These are phyloP conservation scores for Cutaneotrichosporon cavernicola DNA, from an alignment of 1,284 basidiomycete genomes.

Conservation along the genomic window DNA sequence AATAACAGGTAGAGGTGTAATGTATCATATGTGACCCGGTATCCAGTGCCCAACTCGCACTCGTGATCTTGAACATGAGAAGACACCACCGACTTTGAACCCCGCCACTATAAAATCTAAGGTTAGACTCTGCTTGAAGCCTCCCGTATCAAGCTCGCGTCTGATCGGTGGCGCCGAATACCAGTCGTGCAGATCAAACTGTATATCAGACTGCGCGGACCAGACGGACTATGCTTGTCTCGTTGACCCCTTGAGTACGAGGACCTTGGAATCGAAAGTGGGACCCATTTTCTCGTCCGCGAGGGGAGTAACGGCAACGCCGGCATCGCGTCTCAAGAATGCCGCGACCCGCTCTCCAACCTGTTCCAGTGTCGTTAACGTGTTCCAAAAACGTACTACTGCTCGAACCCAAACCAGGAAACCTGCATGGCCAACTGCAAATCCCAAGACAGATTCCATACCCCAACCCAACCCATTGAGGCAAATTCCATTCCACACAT, in stretches of 20 bases:
- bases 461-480: too few species aligned
- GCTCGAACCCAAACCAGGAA: not conserved
- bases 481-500: too few species aligned
- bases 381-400: not conserved
- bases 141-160: not conserved
- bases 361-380: not conserved
- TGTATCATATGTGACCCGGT: conserved; percentile 1
- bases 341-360: not conserved
- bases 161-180: too few species aligned
- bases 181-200: not conserved
- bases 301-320: conserved; percentile 4
- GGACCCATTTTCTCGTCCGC: not conserved
- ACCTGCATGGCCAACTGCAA: not conserved
- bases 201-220: too few species aligned
- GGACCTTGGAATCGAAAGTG: not conserved
- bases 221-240: too few species aligned
- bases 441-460: too few species aligned
- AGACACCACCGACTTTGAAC: too few species aligned
- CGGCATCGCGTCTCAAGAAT: not conserved
- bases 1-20: conserved; percentile 11
- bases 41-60: not conserved
- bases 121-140: too few species aligned
- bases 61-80: not conserved
- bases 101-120: too few species aligned
- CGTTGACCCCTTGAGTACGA: not conserved